Conservation (phyloP, 225 moss, liverwort and hornwort species). For the Rhytidiadelphus loreus region DNA sequence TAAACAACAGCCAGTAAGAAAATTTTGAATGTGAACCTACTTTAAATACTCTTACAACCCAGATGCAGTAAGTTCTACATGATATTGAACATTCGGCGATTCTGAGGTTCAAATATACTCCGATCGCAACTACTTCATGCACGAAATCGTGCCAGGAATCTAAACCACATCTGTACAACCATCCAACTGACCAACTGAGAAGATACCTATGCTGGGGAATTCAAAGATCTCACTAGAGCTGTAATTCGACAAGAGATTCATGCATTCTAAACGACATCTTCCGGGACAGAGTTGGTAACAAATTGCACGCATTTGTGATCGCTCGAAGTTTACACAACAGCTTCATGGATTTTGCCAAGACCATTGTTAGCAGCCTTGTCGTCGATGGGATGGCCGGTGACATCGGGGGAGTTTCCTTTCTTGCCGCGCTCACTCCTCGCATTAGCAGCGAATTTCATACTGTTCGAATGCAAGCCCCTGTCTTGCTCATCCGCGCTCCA, state of each 20-base stretch:
- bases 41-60: not conserved
- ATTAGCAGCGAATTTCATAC: constrained; percentile 70
- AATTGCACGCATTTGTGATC: too few relatives aligned
- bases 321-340: not conserved
- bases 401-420: constrained; percentile 1
- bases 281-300: not conserved
- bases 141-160: not conserved
- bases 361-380: not conserved
- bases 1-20: not conserved
- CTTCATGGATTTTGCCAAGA: not conserved
- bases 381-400: not conserved
- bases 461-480: constrained; percentile 30
- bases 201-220: not conserved
- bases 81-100: not conserved
- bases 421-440: constrained; percentile 61
- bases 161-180: not conserved
- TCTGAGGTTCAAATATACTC: not conserved
- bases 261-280: not conserved
- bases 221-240: not conserved
- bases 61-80: not conserved
- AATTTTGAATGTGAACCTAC: not conserved
- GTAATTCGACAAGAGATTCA: not conserved
- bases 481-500: constrained; percentile 60
- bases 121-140: not conserved
- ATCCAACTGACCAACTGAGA: not conserved